Base-by-base conservation (phyloP, 2,329 filamentous ascomycete genomes). In the Ophiocordyceps camponoti-rufipedis region DNA sequence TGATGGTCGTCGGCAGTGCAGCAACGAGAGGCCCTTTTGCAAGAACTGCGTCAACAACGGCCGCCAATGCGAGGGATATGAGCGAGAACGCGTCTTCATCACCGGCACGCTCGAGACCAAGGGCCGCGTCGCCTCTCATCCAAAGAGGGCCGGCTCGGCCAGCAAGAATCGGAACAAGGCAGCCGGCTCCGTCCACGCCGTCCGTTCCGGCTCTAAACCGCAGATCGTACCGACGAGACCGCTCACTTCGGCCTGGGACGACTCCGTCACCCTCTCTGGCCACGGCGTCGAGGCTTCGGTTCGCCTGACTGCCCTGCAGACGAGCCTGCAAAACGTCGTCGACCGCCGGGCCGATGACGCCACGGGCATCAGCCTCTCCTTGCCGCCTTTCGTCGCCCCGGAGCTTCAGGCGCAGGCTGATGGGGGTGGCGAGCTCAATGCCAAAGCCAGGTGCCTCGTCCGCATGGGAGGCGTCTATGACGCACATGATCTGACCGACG, bases 11-110 rank as follows among this genome's bases (percentile, higher is more conserved):
- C 41, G 42, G 41, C 51, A 78, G 72, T 81, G 78, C 56, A 78
- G 78, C 59, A 75, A 78, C 50, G 68, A 72, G 47, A 69, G 70
- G 4, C 78, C 78, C 2, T 63, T 64, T 35, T 82, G 78, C 56
- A 68, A 67, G 46, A 79, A 78, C 55, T 82, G 78, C 56, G 62
- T 67, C 46, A 66, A 70, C 52, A 72, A 69, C 52, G 72, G 74
- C 19, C 65, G 74, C 41, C 58, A 68, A 47, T 82, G 78, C 52
- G 70, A 69, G 42, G 78, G 78, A 38, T 82, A 82, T 56, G 70
- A 78, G 54, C 65, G 72, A 38, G 70, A 79, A 54, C 71, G 70
- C 14, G 70, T 80, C 46, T 82, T 82, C 58, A 78, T 82, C 55
- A 70, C 74, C 38, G 72, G 72, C n/a, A 77, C 73, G 2, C 63